These are phyloP conservation scores for Alternaria dauci DNA, from an alignment of 2,329 filamentous ascomycete genomes.

Conservation along the genomic window DNA sequence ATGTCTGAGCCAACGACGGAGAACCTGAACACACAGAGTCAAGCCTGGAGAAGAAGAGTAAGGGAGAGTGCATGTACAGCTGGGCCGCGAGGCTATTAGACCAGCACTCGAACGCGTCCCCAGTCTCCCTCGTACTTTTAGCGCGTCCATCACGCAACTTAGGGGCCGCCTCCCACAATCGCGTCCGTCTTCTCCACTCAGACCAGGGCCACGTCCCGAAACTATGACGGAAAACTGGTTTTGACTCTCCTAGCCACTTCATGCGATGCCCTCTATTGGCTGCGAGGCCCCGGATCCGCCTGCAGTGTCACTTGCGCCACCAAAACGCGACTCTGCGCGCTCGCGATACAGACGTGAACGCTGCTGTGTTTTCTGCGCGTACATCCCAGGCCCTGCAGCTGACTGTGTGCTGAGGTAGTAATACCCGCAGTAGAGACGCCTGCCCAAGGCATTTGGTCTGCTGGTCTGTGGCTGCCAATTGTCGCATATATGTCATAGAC, in stretches of 20 bases:
- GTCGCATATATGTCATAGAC: conserved; percentile 8
- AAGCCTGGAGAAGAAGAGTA: conserved; percentile 18
- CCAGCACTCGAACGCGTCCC: conserved; percentile 31
- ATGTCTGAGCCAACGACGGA: not conserved
- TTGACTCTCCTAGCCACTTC: conserved; percentile 3
- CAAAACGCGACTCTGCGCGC: conserved; percentile 7
- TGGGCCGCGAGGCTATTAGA: conserved; percentile 26
- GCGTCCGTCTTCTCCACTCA: conserved; percentile 29
- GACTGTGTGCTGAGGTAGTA: conserved; percentile 4
- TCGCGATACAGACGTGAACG: conserved; percentile 11
- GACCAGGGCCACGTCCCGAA: conserved; percentile 22
- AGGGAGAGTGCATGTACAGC: conserved; percentile 20
- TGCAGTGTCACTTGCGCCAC: conserved; percentile 12
- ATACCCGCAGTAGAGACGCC: conserved; percentile 3
- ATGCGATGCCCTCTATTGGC: conserved; percentile 11
- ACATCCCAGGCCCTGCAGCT: conserved; percentile 18
- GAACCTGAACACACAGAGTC: not conserved
- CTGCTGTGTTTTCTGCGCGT: conserved; percentile 15
- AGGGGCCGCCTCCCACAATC: conserved; percentile 22
- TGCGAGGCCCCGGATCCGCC: conserved; percentile 1
- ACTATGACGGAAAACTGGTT: conserved; percentile 4
- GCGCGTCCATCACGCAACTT: conserved; percentile 33
- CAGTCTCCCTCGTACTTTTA: conserved; percentile 23
- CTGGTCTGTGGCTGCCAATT: not conserved
- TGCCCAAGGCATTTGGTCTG: not conserved